Evolutionary conservation across 331 rosid species (phyloP), one percentile per base, ranked within the genome.

Genomic region (Acacia pycnantha): DNA sequence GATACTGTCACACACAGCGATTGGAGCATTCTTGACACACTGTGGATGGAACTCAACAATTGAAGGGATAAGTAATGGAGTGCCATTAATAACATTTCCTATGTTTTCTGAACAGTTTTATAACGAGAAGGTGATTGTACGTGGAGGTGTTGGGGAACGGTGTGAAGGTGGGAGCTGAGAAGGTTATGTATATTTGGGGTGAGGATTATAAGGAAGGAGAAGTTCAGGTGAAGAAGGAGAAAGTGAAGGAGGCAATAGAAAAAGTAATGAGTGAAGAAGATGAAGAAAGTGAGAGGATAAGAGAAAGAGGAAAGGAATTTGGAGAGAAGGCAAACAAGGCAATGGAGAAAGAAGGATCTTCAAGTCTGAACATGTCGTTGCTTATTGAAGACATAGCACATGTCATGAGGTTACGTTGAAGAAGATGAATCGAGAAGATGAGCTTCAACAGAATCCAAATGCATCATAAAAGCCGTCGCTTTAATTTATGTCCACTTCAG

Each of bases 41-140:
- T 31, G 35, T 31, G 35, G 35, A 2, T 31, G 35, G 35, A 31
- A 31, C 35, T 31, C 35, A 31, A 31, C 35, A 3, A 4, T 31
- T 31, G 35, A 31, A 31, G 35, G 35, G 35, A 31, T 31, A 31
- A 31, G 35, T 31, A 31, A 31, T 33, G 37, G 37, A 33, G 37
- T 33, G 37, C 37, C 5, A 15, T 3, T 82, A 22, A 47, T 85
- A 0, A 85, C 84, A 5, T 79, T 59, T 59, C 88, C 86, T 19
- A 12, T 82, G 76, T 82, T 82, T 69, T 19, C 73, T 18, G 82
- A 85, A 6, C 88, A 82, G 11, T 82, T 82, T 51, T 85, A 67
- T 41, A 82, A 78, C 31, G 84, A 85, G 86, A 82, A 78, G 66
- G 18, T 82, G 29, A 59, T 24, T 11, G 86, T n/a, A n/a, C n/a